Conservation (phyloP, 2,329 filamentous ascomycete species). For the Aureobasidium sp. region DNA sequence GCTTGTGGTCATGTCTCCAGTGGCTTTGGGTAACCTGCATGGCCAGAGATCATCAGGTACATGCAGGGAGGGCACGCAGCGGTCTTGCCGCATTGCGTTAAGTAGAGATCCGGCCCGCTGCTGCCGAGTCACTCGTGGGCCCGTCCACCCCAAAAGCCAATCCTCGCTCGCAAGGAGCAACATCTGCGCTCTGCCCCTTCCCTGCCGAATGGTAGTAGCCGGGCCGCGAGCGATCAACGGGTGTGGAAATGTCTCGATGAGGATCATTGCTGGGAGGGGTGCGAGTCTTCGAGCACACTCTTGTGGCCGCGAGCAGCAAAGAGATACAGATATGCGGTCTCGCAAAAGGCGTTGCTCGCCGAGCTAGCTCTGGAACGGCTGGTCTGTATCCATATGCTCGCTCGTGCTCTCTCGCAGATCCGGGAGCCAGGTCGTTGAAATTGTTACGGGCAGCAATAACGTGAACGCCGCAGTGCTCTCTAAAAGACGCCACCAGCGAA, state of each 20-base stretch:
- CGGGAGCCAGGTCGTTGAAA: slow-evolving; percentile 13
- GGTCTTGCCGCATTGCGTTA: slow-evolving; percentile 1
- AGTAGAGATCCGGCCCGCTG: slow-evolving; percentile 7
- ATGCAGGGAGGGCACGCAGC: slow-evolving; percentile 4
- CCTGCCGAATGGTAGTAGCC: slow-evolving; percentile 8
- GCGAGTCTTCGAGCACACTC: background rate
- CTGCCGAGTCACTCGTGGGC: slow-evolving; percentile 9
- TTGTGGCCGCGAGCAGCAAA: background rate
- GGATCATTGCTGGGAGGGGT: background rate
- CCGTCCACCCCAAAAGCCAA: slow-evolving; percentile 4
- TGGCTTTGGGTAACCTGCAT: slow-evolving; percentile 11
- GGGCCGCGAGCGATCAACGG: slow-evolving; percentile 12
- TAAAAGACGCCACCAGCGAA: slow-evolving; percentile 6
- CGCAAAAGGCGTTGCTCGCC: background rate
- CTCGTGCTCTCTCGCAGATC: slow-evolving; percentile 10
- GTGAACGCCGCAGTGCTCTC: slow-evolving; percentile 1
- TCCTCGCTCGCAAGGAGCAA: slow-evolving; percentile 6
- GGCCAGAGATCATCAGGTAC: slow-evolving; percentile 14
- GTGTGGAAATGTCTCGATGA: slow-evolving; percentile 10
- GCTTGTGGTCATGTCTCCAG: background rate
- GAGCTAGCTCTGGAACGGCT: background rate
- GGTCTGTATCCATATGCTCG: background rate
- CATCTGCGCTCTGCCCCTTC: background rate
- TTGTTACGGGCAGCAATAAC: slow-evolving; percentile 12
- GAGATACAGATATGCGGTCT: background rate